phyloP scores from a whole-genome alignment of 2,329 filamentous ascomycete species.

The Plenodomus tracheiphilus region DNA sequence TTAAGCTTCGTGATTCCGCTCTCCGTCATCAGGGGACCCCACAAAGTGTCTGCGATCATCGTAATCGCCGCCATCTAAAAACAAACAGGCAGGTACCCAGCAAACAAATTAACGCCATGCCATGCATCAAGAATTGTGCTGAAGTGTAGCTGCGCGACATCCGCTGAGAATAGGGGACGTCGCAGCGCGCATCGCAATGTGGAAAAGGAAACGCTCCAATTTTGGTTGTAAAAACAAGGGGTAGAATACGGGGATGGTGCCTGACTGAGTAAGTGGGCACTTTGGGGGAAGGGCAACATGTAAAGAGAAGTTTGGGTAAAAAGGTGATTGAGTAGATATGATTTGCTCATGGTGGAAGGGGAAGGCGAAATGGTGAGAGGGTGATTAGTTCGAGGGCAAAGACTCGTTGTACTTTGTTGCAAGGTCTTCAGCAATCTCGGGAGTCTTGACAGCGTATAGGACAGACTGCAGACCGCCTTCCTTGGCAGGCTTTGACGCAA shows the following conservation, averaged over 20 bases:
- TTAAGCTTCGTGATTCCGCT: not conserved
- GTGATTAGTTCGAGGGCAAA: conserved; percentile 20
- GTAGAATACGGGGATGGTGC: not conserved
- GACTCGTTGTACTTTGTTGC: conserved; percentile 33
- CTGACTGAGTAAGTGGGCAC: not conserved
- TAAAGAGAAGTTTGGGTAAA: not conserved
- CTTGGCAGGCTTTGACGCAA: conserved; percentile 24
- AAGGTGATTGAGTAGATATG: too few species aligned
- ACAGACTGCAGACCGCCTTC: conserved; percentile 28
- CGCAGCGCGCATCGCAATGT: not conserved
- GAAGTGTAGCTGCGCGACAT: not conserved
- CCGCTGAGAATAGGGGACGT: not conserved
- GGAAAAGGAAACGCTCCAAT: not conserved
- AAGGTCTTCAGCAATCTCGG: conserved; percentile 36
- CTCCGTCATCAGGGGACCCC: too few species aligned
- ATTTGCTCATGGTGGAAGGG: too few species aligned
- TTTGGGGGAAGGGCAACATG: not conserved
- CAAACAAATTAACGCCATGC: not conserved
- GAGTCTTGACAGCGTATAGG: conserved; percentile 32
- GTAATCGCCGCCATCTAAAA: not conserved
- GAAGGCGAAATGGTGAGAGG: not conserved
- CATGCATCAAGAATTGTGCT: not conserved
- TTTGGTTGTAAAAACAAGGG: not conserved
- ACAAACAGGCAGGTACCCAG: not conserved
- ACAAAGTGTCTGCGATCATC: too few species aligned